These are phyloP conservation scores for Vitis hybrid DNA, from an alignment of 177 flowering plant genomes.

Conservation along the genomic window DNA sequence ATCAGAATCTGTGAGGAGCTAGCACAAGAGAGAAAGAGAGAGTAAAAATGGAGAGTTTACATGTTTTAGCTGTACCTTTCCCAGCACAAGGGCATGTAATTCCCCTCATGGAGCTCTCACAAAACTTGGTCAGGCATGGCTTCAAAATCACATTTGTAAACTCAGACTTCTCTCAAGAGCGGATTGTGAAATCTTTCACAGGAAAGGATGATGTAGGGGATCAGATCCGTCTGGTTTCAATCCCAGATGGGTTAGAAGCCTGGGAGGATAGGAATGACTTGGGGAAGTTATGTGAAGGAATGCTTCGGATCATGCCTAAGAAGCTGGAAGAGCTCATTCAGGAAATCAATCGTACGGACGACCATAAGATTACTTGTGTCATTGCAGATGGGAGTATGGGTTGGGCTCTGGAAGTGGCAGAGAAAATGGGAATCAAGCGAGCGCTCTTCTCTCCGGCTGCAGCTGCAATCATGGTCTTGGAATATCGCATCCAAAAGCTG, in stretches of 20 bases:
- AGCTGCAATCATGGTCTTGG: constrained; percentile 1
- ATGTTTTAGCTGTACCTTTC: constrained; percentile 53
- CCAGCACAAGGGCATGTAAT: constrained; percentile 65
- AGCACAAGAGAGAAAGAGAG: no score
- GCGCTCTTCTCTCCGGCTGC: constrained; percentile 27
- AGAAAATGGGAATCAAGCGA: constrained; percentile 20
- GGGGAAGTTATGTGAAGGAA: constrained; percentile 4
- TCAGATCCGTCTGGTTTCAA: constrained; percentile 9
- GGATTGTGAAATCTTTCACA: constrained; percentile 4
- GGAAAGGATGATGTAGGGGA: neutral
- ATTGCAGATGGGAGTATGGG: constrained; percentile 25
- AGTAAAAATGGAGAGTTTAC: constrained; percentile 17
- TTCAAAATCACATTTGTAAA: constrained; percentile 46
- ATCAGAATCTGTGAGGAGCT: no score
- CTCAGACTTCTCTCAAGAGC: constrained; percentile 18
- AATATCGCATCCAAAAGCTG: no score
- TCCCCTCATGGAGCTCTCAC: constrained; percentile 51
- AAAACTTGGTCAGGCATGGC: constrained; percentile 36
- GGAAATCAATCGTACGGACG: constrained; percentile 3
- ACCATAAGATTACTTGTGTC: constrained; percentile 21
- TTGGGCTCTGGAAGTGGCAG: constrained; percentile 31
- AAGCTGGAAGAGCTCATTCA: constrained; percentile 26
- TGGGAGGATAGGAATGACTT: constrained; percentile 20
- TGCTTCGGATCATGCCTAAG: constrained; percentile 25
- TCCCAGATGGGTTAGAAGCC: constrained; percentile 25